Evolutionary conservation across 2,329 filamentous ascomycete species (phyloP), one percentile per base, ranked within the genome.

Genomic region (Sporothrix sp.): DNA sequence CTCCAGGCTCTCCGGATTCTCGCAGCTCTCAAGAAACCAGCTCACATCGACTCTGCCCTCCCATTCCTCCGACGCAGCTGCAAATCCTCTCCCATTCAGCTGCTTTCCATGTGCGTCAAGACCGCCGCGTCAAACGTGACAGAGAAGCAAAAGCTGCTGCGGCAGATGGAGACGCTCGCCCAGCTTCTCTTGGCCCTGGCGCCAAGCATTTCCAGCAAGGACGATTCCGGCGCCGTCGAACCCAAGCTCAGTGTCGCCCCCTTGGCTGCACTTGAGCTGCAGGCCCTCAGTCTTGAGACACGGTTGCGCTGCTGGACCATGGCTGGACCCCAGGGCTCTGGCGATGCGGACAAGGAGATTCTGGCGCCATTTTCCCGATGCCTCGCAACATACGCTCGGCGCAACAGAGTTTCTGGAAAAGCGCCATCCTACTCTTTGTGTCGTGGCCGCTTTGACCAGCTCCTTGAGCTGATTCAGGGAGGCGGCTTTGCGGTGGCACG

Each of bases 221-320:
- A 82, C 36, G 85, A 90, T 59, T 64, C 64, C 3, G 57, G 71
- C 1, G 79, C 79, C 0, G 60, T 66, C 4, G 76, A 83, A 53
- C 65, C 71, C 8, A 71, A 73, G 23, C 63, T 80, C 7, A 78
- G 73, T 53, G 71, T 81, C 3, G 69, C 70, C 2, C 81, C 85
- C 1, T 67, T 72, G 20, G 64, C 70, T 2, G 76, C 78, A 1
- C 74, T 89, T 45, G 73, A 78, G 54, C 63, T 88, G 1, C 85
- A 89, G 58, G 67, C 72, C 1, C 63, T 85, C 1, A 84, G 80
- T 9, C 71, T 90, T 35, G 71, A 73, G 21, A 68, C 75, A 7
- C 75, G 83, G 27, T 64, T 82, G n/a, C 67, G 70, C 37, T 86
- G 80, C 75, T 88, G 84, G 84, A 69, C 65, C 37, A 59, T 87